A percentile compares a stretch with the other conserved stretches of the same genome.
These are phyloP conservation scores for Aspergillus sp. DNA, from an alignment of 2,329 filamentous ascomycete species.

Conservation along the genomic window DNA sequence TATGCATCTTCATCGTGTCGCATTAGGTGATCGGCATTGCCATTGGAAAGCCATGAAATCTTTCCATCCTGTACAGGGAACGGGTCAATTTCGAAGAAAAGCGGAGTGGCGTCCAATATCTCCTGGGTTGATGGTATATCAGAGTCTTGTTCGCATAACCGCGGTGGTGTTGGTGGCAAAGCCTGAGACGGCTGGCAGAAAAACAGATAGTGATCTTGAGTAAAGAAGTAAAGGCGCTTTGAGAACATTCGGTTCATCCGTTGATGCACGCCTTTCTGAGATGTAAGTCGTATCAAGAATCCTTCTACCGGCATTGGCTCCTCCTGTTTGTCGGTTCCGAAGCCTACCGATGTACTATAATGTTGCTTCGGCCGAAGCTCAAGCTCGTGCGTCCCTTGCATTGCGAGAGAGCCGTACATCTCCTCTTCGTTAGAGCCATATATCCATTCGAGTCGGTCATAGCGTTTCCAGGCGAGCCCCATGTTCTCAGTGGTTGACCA, in stretches of 20 bases:
- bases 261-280: slow-evolving; percentile 63
- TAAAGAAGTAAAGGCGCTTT: slow-evolving; percentile 69
- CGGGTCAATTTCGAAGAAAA: slow-evolving; percentile 66
- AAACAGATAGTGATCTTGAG: slow-evolving; percentile 65
- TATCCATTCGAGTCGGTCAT: slow-evolving; percentile 71
- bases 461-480: slow-evolving; percentile 70
- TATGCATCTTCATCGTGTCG: slow-evolving; percentile 63
- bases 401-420: slow-evolving; percentile 72
- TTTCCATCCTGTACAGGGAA: slow-evolving; percentile 60
- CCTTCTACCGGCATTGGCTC: slow-evolving; percentile 69
- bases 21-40: slow-evolving; percentile 51
- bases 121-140: slow-evolving; percentile 59
- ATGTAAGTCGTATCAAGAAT: slow-evolving; percentile 67
- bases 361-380: slow-evolving; percentile 69
- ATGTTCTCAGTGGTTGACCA: slow-evolving; percentile 64
- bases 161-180: slow-evolving; percentile 63
- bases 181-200: slow-evolving; percentile 66
- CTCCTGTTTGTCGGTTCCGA: slow-evolving; percentile 46
- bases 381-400: slow-evolving; percentile 68
- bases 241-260: slow-evolving; percentile 65
- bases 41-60: slow-evolving; percentile 61
- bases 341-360: slow-evolving; percentile 59
- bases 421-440: slow-evolving; percentile 67
- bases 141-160: slow-evolving; percentile 49
- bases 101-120: slow-evolving; percentile 61